phyloP scores from a whole-genome alignment of 1,139 yeast species.

The Hyphopichia khmerensis region DNA sequence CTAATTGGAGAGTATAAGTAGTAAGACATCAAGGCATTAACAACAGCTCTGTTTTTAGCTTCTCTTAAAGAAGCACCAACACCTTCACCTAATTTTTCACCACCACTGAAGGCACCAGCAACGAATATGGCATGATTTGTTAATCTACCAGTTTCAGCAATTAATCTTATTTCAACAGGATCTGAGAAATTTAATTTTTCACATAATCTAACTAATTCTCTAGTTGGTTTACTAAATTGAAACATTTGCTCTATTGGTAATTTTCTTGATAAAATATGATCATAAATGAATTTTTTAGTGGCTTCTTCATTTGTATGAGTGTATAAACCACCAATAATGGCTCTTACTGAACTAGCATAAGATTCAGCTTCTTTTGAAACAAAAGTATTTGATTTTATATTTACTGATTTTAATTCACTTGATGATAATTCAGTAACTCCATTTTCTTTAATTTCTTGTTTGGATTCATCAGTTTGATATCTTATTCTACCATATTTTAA shows the following conservation, averaged over 20 bases:
- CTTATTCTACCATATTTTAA: conserved; percentile 66
- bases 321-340: conserved; percentile 72
- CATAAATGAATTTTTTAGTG: conserved; percentile 63
- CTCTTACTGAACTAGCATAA: conserved; percentile 60
- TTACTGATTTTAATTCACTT: conserved; percentile 22
- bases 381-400: conserved; percentile 22
- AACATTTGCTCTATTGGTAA: conserved; percentile 72
- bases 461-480: conserved; percentile 37
- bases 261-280: conserved; percentile 77
- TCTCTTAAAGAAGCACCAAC: conserved; percentile 90
- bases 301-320: conserved; percentile 62
- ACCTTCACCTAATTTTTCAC: conserved; percentile 86
- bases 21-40: conserved; percentile 87
- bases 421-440: conserved; percentile 51
- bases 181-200: conserved; percentile 72
- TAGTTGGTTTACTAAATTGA: conserved; percentile 80
- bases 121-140: conserved; percentile 84
- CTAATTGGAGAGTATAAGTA: conserved; percentile 83
- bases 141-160: conserved; percentile 91
- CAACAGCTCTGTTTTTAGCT: conserved; percentile 90
- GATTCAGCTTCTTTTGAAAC: conserved; percentile 37
- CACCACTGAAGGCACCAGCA: conserved; percentile 88
- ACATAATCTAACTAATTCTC: conserved; percentile 78
- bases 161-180: conserved; percentile 72
- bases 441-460: conserved; percentile 41